Evolutionary conservation across 106 monocot species (phyloP).

Genomic region (Dendrobium huoshanense): DNA sequence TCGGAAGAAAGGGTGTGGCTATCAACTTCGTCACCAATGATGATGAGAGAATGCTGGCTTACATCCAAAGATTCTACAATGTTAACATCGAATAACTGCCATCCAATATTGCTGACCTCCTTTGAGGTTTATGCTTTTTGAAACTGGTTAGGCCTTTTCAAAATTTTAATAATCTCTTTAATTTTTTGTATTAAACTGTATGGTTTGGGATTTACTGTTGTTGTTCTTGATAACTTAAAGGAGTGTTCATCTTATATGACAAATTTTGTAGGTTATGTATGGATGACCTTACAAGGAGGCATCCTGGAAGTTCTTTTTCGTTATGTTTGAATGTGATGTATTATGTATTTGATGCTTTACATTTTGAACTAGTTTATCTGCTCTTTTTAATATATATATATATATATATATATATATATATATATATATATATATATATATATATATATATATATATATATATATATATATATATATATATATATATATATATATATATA

Average conservation of each 20-base stretch:
- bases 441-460: too few relatives aligned
- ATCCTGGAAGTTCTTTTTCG: neutral
- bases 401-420: too few relatives aligned
- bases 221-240: neutral
- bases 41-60: constrained; percentile 22
- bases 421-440: too few relatives aligned
- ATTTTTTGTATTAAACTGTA: neutral
- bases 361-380: too few relatives aligned
- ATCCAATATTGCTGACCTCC: constrained; percentile 16
- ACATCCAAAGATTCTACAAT: constrained; percentile 31
- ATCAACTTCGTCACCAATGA: constrained; percentile 20
- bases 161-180: neutral
- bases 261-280: constrained; percentile 3
- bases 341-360: too few relatives aligned
- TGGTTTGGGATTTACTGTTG: neutral
- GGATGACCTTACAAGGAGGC: neutral
- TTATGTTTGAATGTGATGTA: too few relatives aligned
- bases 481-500: too few relatives aligned
- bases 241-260: too few relatives aligned
- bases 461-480: too few relatives aligned
- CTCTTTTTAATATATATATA: too few relatives aligned
- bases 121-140: neutral
- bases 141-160: neutral
- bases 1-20: too few relatives aligned
- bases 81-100: constrained; percentile 14